Base-by-base conservation (phyloP, 139 green algal species). In the Coccomyxa sp. region DNA sequence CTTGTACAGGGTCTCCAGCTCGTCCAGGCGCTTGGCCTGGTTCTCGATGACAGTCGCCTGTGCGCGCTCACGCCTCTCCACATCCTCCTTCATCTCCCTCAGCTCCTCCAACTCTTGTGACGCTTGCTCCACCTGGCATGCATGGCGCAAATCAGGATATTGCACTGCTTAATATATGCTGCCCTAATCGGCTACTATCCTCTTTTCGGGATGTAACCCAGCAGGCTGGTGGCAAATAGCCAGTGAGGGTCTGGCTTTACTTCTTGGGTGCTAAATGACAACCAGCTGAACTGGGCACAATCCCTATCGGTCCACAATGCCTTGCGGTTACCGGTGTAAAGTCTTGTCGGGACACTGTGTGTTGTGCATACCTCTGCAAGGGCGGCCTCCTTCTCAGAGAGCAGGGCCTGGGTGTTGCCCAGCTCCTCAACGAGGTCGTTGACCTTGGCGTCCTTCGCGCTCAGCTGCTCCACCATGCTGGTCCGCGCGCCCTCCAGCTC, bases 1-100 rank as follows among this genome's bases (percentile, higher is more conserved):
- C 85, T 93, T 95, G 90, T 99, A 99, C 59, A 98, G 85, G 74
- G 87, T 87, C 84, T 99, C 96, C 25, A 99, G 93, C 91, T 98
- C 96, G 21, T 97, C 93, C 82, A 99, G 89, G 4, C 94, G 91
- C 90, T 94, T 94, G 45, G 94, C 90, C 89, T 96, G 91, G n/a
- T 90, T 83, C 87, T 94, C 90, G 58, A 98, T 96, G 75, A 99
- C 91, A 38, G 90, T 89, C 51, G 95, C 94, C 88, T 98, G 94
- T 80, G 93, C 88, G 83, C 93, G 93, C 79, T 98, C 93, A 79
- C 97, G 96, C 76, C 96, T 88, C 83, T 97, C 94, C 28, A 98
- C 88, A 87, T 98, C 96, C 45, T 86, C 82, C 91, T 95, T 95
- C 80, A 98, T 87, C 90, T 98, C 96, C 1, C 96, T 88, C 85